Evolutionary conservation across 805 yeast genomes (phyloP).

Genomic region (Kodamaea leandrae): DNA sequence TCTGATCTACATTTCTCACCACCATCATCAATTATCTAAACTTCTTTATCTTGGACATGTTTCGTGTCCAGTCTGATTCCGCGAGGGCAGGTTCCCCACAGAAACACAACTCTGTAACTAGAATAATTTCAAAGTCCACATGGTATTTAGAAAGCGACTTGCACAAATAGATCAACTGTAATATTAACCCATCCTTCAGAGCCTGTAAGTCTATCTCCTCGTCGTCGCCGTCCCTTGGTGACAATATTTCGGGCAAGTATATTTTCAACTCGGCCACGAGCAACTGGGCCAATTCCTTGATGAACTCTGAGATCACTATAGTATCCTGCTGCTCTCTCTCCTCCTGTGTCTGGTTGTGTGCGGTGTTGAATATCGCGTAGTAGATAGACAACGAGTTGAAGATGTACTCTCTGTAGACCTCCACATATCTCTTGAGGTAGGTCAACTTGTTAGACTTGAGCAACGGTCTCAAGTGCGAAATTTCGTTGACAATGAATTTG

Average conservation of each 20-base stretch:
- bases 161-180: conserved; percentile 88
- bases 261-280: conserved; percentile 21
- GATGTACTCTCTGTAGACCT: conserved; percentile 79
- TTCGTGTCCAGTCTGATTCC: conserved; percentile 36
- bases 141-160: conserved; percentile 74
- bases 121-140: conserved; percentile 62
- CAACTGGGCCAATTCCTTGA: conserved; percentile 29
- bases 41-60: conserved; percentile 35
- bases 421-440: conserved; percentile 75
- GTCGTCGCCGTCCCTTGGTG: conserved; percentile 5
- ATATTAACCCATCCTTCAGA: conserved; percentile 61
- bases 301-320: conserved; percentile 26
- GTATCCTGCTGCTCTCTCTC: conserved; percentile 20
- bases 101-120: conserved; percentile 41
- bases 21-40: too few relatives aligned
- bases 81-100: conserved; percentile 20
- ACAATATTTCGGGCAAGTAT: conserved; percentile 22
- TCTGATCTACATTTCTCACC: too few relatives aligned
- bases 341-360: conserved; percentile 19
- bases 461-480: conserved; percentile 56
- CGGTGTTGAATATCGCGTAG: conserved; percentile 51
- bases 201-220: conserved; percentile 36
- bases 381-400: conserved; percentile 69
- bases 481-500: conserved; percentile 62
- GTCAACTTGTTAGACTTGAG: conserved; percentile 51